A percentile compares a stretch with the other conserved stretches of the same genome.
phyloP scores from a whole-genome alignment of 768 basidiomycete species.

The Naganishia kalamii region DNA sequence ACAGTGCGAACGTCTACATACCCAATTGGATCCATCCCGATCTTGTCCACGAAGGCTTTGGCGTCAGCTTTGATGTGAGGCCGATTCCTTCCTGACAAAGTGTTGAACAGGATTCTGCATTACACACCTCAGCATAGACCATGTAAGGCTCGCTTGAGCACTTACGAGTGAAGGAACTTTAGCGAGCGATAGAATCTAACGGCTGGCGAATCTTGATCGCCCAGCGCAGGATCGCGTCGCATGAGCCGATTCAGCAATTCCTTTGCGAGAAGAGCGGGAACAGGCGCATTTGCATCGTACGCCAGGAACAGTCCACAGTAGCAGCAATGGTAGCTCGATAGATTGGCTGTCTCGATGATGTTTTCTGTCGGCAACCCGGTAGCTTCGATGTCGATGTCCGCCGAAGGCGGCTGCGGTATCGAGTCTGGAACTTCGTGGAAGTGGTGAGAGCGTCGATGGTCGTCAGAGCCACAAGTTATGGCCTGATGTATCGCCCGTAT shows the following conservation, averaged over 20 bases:
- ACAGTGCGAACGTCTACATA: background rate
- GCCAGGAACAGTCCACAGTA: background rate
- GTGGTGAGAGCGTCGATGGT: slow-evolving; percentile 19
- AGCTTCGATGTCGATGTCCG: background rate
- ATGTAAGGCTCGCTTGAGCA: background rate
- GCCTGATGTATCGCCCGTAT: slow-evolving; percentile 2
- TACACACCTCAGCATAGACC: background rate
- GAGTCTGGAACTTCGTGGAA: slow-evolving; percentile 14
- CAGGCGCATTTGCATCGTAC: background rate
- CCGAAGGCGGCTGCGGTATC: background rate
- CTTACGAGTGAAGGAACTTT: background rate
- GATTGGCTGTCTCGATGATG: background rate
- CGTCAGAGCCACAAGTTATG: background rate
- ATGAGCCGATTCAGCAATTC: slow-evolving; percentile 1
- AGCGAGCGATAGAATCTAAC: background rate
- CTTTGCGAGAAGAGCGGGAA: background rate
- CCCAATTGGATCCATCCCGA: slow-evolving; percentile 11
- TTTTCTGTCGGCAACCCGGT: background rate
- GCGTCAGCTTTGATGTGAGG: slow-evolving; percentile 1
- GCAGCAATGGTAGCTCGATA: slow-evolving; percentile 10
- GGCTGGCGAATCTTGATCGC: background rate
- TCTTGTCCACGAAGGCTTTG: slow-evolving; percentile 1
- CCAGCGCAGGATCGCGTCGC: background rate
- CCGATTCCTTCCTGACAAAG: background rate
- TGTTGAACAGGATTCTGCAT: background rate